These are phyloP conservation scores for Nothophaeocryptopus gaeumannii DNA, from an alignment of 2,329 filamentous ascomycete genomes.

Conservation along the genomic window DNA sequence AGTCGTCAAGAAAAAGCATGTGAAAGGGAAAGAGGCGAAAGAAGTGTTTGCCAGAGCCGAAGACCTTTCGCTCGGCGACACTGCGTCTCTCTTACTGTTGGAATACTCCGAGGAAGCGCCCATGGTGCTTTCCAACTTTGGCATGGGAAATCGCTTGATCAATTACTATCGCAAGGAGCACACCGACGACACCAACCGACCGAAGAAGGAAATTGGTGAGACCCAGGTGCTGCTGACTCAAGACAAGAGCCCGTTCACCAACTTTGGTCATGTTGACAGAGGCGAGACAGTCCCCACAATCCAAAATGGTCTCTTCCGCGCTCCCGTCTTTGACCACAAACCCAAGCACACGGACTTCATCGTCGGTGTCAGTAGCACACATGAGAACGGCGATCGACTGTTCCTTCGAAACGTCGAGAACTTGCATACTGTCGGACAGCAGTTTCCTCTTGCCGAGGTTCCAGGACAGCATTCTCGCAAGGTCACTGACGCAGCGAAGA, in stretches of 20 bases:
- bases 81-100: conserved; percentile 80
- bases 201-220: conserved; percentile 83
- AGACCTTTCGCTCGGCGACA: conserved; percentile 78
- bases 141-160: conserved; percentile 93
- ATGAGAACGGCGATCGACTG: conserved; percentile 72
- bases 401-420: conserved; percentile 88
- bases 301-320: conserved; percentile 92
- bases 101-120: conserved; percentile 96
- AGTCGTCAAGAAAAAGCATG: conserved; percentile 74
- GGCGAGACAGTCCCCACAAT: conserved; percentile 88
- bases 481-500: conserved; percentile 95
- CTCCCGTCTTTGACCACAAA: conserved; percentile 86
- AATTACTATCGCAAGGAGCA: conserved; percentile 94
- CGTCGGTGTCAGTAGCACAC: conserved; percentile 76
- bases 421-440: conserved; percentile 85
- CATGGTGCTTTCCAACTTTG: conserved; percentile 88
- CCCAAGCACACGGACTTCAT: conserved; percentile 80
- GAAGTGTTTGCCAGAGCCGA: conserved; percentile 77
- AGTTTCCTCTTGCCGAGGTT: conserved; percentile 87
- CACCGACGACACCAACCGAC: conserved; percentile 69
- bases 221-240: conserved; percentile 83
- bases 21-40: conserved; percentile 74
- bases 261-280: conserved; percentile 88
- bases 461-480: conserved; percentile 91
- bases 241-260: conserved; percentile 91